These are phyloP conservation scores for Waltiozyma sp. DNA, from an alignment of 1,139 yeast species.

Conservation along the genomic window DNA sequence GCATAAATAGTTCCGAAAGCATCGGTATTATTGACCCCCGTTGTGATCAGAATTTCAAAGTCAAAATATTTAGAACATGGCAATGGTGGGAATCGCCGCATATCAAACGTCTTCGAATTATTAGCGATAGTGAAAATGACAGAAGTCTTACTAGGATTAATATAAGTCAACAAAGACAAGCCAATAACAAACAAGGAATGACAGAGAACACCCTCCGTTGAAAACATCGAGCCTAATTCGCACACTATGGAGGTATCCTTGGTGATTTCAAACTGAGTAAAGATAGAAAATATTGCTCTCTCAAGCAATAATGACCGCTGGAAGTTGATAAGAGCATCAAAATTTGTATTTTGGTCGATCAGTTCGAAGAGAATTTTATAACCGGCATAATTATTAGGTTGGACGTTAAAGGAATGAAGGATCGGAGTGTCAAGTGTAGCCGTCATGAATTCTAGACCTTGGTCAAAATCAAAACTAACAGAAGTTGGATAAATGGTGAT, in stretches of 20 bases:
- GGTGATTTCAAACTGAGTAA: slow-evolving; percentile 6
- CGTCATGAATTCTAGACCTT: slow-evolving; percentile 1
- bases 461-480: neutral
- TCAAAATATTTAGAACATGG: slow-evolving; percentile 15
- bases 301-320: slow-evolving; percentile 10
- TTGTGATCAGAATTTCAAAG: slow-evolving; percentile 4
- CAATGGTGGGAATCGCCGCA: slow-evolving; percentile 15
- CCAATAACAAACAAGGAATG: slow-evolving; percentile 10
- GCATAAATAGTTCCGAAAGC: slow-evolving; percentile 2
- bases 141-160: slow-evolving; percentile 6
- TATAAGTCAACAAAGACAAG: slow-evolving; percentile 5
- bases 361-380: slow-evolving; percentile 15
- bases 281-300: slow-evolving; percentile 6
- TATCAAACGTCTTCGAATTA: slow-evolving; percentile 3
- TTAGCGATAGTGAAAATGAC: slow-evolving; percentile 1
- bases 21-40: neutral
- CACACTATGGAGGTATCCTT: slow-evolving; percentile 7
- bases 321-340: slow-evolving; percentile 9
- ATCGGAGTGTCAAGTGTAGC: slow-evolving; percentile 6
- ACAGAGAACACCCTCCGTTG: slow-evolving; percentile 16
- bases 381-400: slow-evolving; percentile 5
- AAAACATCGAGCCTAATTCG: slow-evolving; percentile 18
- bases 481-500: neutral
- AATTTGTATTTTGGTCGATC: slow-evolving; percentile 15
- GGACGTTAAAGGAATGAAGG: slow-evolving; percentile 4